Percentiles rank a stretch among this genome's conserved stretches.
These are phyloP conservation scores for Rosa chinensis DNA, from an alignment of 306 rosid species.

Conservation along the genomic window DNA sequence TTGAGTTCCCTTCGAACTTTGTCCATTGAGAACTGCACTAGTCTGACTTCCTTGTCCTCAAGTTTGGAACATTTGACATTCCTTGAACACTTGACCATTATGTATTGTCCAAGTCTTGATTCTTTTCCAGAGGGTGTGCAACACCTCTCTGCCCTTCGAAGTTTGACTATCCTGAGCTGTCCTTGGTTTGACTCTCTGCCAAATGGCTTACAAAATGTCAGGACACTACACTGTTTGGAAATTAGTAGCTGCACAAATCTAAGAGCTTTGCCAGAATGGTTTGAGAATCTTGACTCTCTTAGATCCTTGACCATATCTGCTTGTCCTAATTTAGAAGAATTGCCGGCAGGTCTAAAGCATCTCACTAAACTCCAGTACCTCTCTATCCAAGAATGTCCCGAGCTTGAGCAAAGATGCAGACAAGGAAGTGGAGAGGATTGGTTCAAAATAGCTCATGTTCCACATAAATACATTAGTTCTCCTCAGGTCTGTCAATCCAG, in stretches of 20 bases:
- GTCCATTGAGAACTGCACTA: not conserved
- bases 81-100: constrained; percentile 1
- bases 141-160: not conserved
- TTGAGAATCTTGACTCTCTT: not conserved
- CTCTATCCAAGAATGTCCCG: constrained; percentile 18
- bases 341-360: not conserved
- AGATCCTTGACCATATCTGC: not conserved
- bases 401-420: not conserved
- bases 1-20: not conserved
- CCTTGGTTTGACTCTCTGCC: not conserved
- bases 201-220: no score
- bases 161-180: not conserved
- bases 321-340: not conserved
- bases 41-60: not conserved
- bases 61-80: not conserved
- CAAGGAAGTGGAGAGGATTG: no score
- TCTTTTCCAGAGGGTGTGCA: not conserved
- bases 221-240: not conserved
- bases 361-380: constrained; percentile 19
- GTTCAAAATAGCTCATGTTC: no score
- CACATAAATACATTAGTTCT: no score
- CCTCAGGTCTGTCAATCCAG: no score
- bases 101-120: not conserved
- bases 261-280: constrained; percentile 14
- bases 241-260: not conserved